phyloP scores from a whole-genome alignment of 2,329 filamentous ascomycete genomes.

The Colletotrichum orchidophilum region DNA sequence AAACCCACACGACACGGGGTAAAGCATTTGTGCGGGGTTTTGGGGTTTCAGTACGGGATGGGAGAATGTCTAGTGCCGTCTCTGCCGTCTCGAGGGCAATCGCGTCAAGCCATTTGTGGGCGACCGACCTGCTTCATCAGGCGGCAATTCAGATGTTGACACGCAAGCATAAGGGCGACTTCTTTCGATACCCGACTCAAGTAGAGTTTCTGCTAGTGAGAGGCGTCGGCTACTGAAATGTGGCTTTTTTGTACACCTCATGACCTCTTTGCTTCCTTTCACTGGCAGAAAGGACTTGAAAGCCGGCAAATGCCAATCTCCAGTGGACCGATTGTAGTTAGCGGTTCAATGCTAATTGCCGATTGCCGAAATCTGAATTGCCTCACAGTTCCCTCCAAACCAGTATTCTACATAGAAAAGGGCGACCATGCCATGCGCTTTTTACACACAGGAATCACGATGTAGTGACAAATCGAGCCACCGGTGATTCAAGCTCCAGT shows the following conservation, averaged over 20 bases:
- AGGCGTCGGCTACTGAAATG: background rate
- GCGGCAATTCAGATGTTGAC: conserved; percentile 9
- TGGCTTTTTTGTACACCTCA: background rate
- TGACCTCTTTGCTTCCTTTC: background rate
- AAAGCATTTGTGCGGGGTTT: conserved; percentile 6
- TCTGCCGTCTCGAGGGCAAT: conserved; percentile 5
- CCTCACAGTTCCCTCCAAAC: background rate
- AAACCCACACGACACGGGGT: conserved; percentile 15
- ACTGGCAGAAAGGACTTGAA: background rate
- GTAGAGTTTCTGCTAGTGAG: background rate
- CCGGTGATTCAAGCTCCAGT: background rate
- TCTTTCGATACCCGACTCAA: background rate
- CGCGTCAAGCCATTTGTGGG: conserved; percentile 1
- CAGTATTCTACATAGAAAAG: background rate
- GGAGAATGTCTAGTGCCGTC: background rate
- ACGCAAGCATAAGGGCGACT: background rate
- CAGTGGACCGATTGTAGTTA: background rate
- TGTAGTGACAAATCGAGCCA: background rate
- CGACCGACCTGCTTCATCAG: background rate
- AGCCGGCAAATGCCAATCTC: background rate
- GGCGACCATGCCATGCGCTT: background rate
- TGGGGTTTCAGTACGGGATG: background rate
- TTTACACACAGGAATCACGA: background rate
- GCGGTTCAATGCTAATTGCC: background rate
- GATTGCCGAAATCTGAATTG: background rate